phyloP scores from a whole-genome alignment of 169 alveolate genomes.

The Eimeria acervulina region DNA sequence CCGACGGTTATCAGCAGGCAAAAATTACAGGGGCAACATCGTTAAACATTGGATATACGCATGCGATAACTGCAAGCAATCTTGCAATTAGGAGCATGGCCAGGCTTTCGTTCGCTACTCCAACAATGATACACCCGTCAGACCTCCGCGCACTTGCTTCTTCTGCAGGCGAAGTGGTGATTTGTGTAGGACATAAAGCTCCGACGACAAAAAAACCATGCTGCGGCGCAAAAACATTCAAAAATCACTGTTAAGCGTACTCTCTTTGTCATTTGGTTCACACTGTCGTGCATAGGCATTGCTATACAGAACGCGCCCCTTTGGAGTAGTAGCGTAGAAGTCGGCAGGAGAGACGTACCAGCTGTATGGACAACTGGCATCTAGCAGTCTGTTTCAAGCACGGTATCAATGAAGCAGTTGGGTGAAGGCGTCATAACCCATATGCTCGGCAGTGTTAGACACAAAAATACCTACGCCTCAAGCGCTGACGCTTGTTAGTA shows the following conservation, averaged over 20 bases:
- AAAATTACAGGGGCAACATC: background rate
- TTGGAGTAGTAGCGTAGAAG: background rate
- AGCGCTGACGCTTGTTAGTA: background rate
- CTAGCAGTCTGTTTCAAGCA: background rate
- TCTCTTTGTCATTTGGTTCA: background rate
- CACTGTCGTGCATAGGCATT: background rate
- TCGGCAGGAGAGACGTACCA: background rate
- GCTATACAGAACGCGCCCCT: background rate
- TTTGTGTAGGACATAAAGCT: background rate
- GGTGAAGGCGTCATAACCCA: background rate
- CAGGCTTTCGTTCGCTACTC: background rate
- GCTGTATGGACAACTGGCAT: background rate
- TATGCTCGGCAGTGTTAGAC: background rate
- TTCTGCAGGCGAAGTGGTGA: background rate
- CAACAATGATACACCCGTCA: background rate
- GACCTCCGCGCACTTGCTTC: background rate
- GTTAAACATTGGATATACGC: background rate
- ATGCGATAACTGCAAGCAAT: background rate
- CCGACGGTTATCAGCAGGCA: background rate
- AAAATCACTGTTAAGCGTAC: background rate
- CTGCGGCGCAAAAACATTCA: background rate
- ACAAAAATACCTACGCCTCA: background rate
- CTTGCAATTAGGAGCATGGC: background rate
- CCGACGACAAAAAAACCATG: background rate
- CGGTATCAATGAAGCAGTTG: background rate